Evolutionary conservation across 2,329 filamentous ascomycete species (phyloP).

Genomic region (Neofusicoccum ribis): DNA sequence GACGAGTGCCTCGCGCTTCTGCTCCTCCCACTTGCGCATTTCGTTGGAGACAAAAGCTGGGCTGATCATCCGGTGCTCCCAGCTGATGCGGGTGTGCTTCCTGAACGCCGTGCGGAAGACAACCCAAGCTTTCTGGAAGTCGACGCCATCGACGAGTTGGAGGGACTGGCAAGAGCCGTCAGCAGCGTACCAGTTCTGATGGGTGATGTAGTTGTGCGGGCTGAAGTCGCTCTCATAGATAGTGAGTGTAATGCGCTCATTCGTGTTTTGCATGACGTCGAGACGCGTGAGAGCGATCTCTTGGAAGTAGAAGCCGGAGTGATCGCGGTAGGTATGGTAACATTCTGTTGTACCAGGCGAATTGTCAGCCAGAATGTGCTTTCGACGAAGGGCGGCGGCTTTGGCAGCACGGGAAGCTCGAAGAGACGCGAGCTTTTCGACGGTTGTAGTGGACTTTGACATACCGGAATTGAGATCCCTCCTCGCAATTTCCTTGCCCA

Average conservation of each 20-base stretch:
- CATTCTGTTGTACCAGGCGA: conserved; percentile 27
- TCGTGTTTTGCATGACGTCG: conserved; percentile 49
- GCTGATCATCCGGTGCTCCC: conserved; percentile 40
- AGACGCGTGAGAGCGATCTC: conserved; percentile 60
- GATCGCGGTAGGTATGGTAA: conserved; percentile 65
- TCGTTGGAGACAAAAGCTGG: neutral
- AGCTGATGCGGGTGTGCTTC: conserved; percentile 40
- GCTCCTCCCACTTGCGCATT: neutral
- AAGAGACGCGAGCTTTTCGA: conserved; percentile 15
- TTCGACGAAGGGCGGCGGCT: neutral
- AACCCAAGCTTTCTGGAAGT: conserved; percentile 35
- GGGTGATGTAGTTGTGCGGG: conserved; percentile 32
- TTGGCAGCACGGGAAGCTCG: conserved; percentile 3
- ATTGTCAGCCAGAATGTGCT: neutral
- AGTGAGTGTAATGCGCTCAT: conserved; percentile 50
- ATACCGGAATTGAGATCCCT: conserved; percentile 37
- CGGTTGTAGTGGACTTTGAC: conserved; percentile 25
- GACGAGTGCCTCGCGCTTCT: neutral
- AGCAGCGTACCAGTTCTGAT: neutral
- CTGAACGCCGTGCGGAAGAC: conserved; percentile 43
- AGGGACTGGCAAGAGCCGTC: conserved; percentile 27
- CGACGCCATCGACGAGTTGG: conserved; percentile 29
- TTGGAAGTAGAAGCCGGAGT: conserved; percentile 60
- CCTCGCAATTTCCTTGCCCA: neutral
- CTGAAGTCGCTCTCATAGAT: conserved; percentile 34